Conservation (phyloP, 805 yeast genomes). For the Myxozyma neotropica region DNA sequence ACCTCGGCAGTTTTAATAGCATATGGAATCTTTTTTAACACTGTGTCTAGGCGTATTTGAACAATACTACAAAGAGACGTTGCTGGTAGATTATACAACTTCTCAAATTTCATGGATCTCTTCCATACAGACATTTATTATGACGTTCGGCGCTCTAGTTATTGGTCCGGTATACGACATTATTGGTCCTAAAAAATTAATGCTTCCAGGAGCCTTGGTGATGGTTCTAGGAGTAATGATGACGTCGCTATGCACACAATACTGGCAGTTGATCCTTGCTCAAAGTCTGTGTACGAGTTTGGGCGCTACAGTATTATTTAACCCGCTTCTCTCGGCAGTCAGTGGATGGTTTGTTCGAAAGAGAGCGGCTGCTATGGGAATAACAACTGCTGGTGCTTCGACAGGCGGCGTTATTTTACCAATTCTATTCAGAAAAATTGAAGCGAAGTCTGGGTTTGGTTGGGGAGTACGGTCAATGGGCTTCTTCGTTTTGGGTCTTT, state of each 20-base stretch:
- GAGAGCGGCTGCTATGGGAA: slow-evolving; percentile 51
- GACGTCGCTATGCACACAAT: slow-evolving; percentile 44
- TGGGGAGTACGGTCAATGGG: slow-evolving; percentile 58
- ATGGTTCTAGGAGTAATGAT: slow-evolving; percentile 40
- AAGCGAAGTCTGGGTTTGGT: slow-evolving; percentile 50
- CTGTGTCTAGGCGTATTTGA: slow-evolving; percentile 35
- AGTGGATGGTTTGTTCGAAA: slow-evolving; percentile 50
- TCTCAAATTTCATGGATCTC: slow-evolving; percentile 42
- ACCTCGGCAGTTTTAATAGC: neutral
- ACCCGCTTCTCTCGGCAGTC: slow-evolving; percentile 49
- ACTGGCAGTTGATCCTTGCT: slow-evolving; percentile 56
- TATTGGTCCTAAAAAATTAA: slow-evolving; percentile 37
- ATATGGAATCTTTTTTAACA: neutral
- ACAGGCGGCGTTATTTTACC: slow-evolving; percentile 56
- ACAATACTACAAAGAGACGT: slow-evolving; percentile 35
- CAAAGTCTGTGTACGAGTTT: slow-evolving; percentile 55
- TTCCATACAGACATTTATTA: slow-evolving; percentile 39
- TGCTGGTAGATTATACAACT: slow-evolving; percentile 34
- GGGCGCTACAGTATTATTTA: slow-evolving; percentile 49
- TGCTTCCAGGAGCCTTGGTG: slow-evolving; percentile 34
- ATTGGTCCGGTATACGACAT: slow-evolving; percentile 40
- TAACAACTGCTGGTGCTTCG: slow-evolving; percentile 55
- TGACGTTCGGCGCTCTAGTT: slow-evolving; percentile 36
- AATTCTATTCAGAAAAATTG: slow-evolving; percentile 48
- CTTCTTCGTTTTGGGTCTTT: slow-evolving; percentile 46